Evolutionary conservation across 805 yeast species (phyloP).

Genomic region (Yamadazyma nakazawae): DNA sequence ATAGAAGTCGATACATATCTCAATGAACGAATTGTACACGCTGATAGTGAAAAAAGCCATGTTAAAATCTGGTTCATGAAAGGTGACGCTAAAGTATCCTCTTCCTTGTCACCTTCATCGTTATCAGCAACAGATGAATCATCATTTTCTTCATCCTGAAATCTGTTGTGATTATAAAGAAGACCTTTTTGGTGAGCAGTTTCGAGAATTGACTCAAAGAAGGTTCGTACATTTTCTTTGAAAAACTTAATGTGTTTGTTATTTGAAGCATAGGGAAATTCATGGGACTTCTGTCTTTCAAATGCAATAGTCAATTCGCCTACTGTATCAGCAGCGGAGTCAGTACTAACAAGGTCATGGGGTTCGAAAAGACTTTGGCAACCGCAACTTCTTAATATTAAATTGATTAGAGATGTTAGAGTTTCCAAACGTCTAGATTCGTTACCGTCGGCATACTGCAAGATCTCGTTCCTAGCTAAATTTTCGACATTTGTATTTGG

Average conservation of each 20-base stretch:
- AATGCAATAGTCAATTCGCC: constrained; percentile 67
- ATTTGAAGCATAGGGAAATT: constrained; percentile 62
- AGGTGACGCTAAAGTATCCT: constrained; percentile 29
- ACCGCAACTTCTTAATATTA: constrained; percentile 69
- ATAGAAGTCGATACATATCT: constrained; percentile 64
- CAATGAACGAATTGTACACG: constrained; percentile 66
- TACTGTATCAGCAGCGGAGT: constrained; percentile 69
- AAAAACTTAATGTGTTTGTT: constrained; percentile 47
- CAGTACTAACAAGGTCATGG: constrained; percentile 71
- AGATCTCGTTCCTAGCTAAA: constrained; percentile 40
- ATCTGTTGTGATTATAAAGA: constrained; percentile 36
- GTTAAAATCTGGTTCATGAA: constrained; percentile 57
- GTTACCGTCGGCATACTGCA: constrained; percentile 23
- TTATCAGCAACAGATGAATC: constrained; percentile 5
- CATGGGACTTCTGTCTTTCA: constrained; percentile 58
- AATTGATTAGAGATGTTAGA: constrained; percentile 61
- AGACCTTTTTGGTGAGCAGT: constrained; percentile 61
- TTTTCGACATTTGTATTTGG: constrained; percentile 31
- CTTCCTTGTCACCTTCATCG: constrained; percentile 10
- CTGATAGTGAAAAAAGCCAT: constrained; percentile 75
- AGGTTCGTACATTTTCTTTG: constrained; percentile 51
- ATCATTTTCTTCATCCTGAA: neutral
- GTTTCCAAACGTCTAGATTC: constrained; percentile 41
- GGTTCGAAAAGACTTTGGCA: constrained; percentile 61
- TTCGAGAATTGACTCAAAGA: constrained; percentile 50